Percentiles rank a stretch among this genome's conserved stretches.
Conservation (phyloP, 2,329 filamentous ascomycete species). For the Cytospora mali region DNA sequence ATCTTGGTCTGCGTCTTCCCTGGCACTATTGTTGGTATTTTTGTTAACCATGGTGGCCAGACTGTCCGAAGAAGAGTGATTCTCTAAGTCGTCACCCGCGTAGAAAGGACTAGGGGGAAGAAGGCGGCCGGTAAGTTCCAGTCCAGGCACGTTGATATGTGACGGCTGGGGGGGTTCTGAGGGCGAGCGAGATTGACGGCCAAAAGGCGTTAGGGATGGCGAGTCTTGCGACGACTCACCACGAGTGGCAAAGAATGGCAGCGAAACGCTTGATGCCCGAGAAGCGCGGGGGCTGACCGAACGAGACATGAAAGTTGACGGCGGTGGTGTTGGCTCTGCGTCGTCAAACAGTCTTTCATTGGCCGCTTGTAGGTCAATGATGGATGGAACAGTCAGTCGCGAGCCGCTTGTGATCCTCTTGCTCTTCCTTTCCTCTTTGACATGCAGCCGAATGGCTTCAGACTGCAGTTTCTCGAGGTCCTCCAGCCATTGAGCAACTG, state of each 20-base stretch:
- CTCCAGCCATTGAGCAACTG: constrained; percentile 68
- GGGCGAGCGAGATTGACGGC: background rate
- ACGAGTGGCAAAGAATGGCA: constrained; percentile 30
- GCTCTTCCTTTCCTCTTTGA: constrained; percentile 36
- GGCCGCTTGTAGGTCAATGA: constrained; percentile 23
- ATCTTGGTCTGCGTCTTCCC: background rate
- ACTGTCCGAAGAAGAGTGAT: constrained; percentile 23
- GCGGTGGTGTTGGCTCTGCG: constrained; percentile 11
- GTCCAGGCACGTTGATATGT: constrained; percentile 15
- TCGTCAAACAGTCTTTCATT: constrained; percentile 28
- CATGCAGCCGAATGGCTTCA: constrained; percentile 57
- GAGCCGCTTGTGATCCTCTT: constrained; percentile 29
- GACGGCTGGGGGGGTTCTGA: constrained; percentile 3
- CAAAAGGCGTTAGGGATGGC: constrained; percentile 1
- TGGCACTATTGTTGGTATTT: background rate
- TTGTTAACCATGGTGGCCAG: constrained; percentile 19
- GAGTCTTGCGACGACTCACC: background rate
- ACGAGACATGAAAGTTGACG: constrained; percentile 10
- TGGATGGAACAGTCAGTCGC: constrained; percentile 29
- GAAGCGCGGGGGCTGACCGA: constrained; percentile 28
- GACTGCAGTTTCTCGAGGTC: constrained; percentile 64
- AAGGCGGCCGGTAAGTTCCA: background rate
- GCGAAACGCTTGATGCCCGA: constrained; percentile 30
- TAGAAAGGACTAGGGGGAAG: constrained; percentile 19
- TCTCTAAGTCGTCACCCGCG: background rate